Evolutionary conservation across 1,284 basidiomycete species (phyloP).

Genomic region (Retiboletus flavoniger): DNA sequence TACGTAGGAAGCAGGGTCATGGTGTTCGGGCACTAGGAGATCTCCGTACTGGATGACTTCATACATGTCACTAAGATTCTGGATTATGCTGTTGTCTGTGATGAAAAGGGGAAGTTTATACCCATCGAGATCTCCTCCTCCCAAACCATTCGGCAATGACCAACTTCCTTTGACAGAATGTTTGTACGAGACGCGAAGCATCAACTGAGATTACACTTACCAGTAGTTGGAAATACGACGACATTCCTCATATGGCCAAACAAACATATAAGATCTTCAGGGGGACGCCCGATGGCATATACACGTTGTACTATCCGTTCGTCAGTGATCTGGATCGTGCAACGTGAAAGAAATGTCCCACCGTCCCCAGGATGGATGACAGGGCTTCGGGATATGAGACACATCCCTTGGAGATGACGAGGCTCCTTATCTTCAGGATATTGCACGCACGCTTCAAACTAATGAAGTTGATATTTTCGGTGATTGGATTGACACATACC

Average conservation of each 20-base stretch:
- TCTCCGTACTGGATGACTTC: conserved; percentile 50
- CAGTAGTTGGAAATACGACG: conserved; percentile 69
- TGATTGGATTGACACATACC: conserved; percentile 41
- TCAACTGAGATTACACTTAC: conserved; percentile 38
- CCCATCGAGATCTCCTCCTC: conserved; percentile 77
- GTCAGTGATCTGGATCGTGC: conserved; percentile 2
- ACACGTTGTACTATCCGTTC: conserved; percentile 59
- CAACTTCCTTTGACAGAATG: conserved; percentile 46
- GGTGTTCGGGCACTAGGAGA: conserved; percentile 50
- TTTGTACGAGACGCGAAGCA: background rate
- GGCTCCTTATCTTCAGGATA: conserved; percentile 45
- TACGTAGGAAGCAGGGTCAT: conserved; percentile 55
- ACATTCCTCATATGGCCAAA: conserved; percentile 68
- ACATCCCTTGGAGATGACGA: conserved; percentile 52
- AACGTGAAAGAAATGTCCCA: conserved; percentile 29
- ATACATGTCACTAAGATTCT: conserved; percentile 49
- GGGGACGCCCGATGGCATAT: conserved; percentile 68
- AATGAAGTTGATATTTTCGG: conserved; percentile 16
- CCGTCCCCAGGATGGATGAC: conserved; percentile 73
- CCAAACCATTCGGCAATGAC: conserved; percentile 65
- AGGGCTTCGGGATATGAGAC: conserved; percentile 65
- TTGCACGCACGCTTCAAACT: conserved; percentile 58
- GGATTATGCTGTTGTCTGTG: conserved; percentile 9
- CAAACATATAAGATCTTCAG: conserved; percentile 51
- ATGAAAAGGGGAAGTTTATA: conserved; percentile 33